Evolutionary conservation across 2,329 filamentous ascomycete genomes (phyloP).

Genomic region (Fusarium albidum): DNA sequence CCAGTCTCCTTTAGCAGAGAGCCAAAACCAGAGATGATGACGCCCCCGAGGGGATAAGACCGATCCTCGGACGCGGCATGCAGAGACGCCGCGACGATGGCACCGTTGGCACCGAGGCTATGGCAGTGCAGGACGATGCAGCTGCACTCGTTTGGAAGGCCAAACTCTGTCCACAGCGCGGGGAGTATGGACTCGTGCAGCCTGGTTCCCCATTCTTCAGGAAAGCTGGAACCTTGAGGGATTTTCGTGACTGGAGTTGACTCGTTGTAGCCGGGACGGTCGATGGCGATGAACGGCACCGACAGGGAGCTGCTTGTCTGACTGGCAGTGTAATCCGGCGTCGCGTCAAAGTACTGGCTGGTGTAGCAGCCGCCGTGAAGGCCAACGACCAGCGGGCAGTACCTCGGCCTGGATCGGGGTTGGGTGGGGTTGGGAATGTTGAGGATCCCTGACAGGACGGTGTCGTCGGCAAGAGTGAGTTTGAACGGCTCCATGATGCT

Average conservation of each 20-base stretch:
- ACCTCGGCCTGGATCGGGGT: conserved; percentile 6
- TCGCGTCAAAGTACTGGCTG: conserved; percentile 33
- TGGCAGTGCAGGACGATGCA: conserved; percentile 30
- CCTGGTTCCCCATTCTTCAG: conserved; percentile 24
- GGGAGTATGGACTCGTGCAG: conserved; percentile 30
- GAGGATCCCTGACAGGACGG: conserved; percentile 22
- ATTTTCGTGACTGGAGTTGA: conserved; percentile 23
- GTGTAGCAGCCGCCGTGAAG: conserved; percentile 34
- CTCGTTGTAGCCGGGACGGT: conserved; percentile 31
- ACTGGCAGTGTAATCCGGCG: conserved; percentile 19
- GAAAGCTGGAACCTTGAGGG: conserved; percentile 28
- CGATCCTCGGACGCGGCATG: conserved; percentile 4
- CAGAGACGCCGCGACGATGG: conserved; percentile 25
- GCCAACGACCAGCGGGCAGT: conserved; percentile 28
- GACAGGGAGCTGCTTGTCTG: conserved; percentile 22
- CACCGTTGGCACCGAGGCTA: conserved; percentile 30
- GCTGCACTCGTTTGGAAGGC: conserved; percentile 22
- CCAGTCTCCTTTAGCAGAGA: conserved; percentile 23
- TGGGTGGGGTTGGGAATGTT: conserved; percentile 24
- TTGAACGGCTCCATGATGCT: conserved; percentile 26
- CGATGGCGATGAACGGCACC: conserved; percentile 33
- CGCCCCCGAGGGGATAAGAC: conserved; percentile 27
- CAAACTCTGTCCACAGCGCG: conserved; percentile 25
- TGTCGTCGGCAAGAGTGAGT: conserved; percentile 18
- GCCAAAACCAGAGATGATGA: conserved; percentile 29